These are phyloP conservation scores for Ceratobasidium sp. DNA, from an alignment of 1,284 basidiomycete genomes.

Conservation along the genomic window DNA sequence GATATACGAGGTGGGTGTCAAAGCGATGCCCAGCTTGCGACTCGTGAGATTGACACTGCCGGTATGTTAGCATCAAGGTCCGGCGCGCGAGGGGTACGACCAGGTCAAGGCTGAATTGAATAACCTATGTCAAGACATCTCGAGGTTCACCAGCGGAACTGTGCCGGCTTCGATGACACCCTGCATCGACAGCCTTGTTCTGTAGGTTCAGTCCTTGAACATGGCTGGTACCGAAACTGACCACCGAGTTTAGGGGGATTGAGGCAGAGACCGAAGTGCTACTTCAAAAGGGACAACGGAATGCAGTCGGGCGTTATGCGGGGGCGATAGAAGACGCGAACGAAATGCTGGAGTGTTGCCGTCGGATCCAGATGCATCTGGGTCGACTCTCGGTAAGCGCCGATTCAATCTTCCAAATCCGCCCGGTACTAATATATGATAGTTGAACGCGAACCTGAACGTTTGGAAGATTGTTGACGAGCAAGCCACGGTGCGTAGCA, in stretches of 20 bases:
- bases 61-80: not conserved
- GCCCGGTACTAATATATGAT: not conserved
- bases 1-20: slow-evolving; percentile 3
- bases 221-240: not conserved
- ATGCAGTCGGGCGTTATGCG: not conserved
- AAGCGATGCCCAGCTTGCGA: not conserved
- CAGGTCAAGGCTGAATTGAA: not conserved
- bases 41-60: not conserved
- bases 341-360: not conserved
- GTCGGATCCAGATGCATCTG: slow-evolving; percentile 15
- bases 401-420: not conserved
- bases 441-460: slow-evolving; percentile 5
- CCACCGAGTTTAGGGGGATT: not conserved
- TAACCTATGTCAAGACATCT: not conserved
- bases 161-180: not conserved
- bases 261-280: not conserved
- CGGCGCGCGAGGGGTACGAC: not conserved
- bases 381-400: not conserved
- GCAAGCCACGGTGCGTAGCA: slow-evolving; percentile 14
- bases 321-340: not conserved
- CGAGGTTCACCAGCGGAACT: not conserved
- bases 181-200: not conserved
- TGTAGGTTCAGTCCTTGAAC: not conserved
- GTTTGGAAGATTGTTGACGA: not conserved
- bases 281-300: not conserved